Base-by-base conservation (phyloP, 768 basidiomycete genomes). In the Chalciporus piperatus region DNA sequence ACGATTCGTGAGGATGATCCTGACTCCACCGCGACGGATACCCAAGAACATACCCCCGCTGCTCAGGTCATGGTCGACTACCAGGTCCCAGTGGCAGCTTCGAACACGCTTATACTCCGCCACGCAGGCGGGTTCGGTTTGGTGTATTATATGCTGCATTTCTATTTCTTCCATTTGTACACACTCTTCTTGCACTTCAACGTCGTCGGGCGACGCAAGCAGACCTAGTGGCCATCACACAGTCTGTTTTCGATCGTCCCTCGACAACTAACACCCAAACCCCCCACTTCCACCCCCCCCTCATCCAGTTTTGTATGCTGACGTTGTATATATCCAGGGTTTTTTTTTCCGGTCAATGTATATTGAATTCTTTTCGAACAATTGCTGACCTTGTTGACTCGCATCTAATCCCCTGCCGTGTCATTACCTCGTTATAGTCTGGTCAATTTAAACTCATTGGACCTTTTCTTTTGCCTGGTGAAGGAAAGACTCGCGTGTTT, bases 101-200 rank as follows among this genome's bases (percentile, higher is more conserved):
- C 55, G 54, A 58, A 52, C 54, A 47, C 59, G 9, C 59, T 64
- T 38, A 55, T 62, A 47, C 59, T 65, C 35, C 70, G 72, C 23
- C 73, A 72, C 28, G 65, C 62, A 44, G 72, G 61, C 25, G 68
- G 69, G 41, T 64, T 71, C 41, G 66, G 63, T 50, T 47, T 72
- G 47, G 58, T 71, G 66, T 69, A 71, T 70, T 63, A 65, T 65
- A 66, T 76, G 63, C 69, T 76, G 54, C 72, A 71, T 64, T 59
- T 76, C 57, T 76, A 74, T 59, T 64, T 74, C 57, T 57, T 74
- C 49, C 70, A 76, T 59, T 59, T 76, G 66, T 76, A 76, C 61
- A 66, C 70, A 51, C 45, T 76, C 53, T 58, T 76, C 45, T 56
- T 73, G 57, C 70, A 72, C 59, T 59, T 74, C 60, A 65, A 65